phyloP scores from a whole-genome alignment of 495 filamentous ascomycete genomes.

The Aspergillus ellipticus region DNA sequence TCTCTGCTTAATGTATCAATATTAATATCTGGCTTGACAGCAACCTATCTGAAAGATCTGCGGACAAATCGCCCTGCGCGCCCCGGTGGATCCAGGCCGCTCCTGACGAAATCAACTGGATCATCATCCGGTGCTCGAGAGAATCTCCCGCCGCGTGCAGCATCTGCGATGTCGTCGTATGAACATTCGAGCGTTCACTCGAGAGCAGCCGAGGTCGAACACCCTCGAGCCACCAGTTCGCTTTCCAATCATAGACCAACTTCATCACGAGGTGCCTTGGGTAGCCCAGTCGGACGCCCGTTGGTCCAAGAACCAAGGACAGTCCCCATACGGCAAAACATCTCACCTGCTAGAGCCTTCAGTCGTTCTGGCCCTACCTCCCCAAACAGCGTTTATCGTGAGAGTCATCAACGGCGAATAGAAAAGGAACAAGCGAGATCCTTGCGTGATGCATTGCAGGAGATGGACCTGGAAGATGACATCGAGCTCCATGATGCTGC shows the following conservation, averaged over 20 bases:
- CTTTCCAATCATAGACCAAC: conserved; percentile 46
- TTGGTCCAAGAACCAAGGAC: conserved; percentile 42
- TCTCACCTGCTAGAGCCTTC: conserved; percentile 38
- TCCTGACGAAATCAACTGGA: conserved; percentile 44
- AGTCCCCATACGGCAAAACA: conserved; percentile 36
- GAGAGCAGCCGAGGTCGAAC: conserved; percentile 18
- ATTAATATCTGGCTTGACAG: conserved; percentile 31
- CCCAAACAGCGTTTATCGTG: conserved; percentile 65
- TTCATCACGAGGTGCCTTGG: conserved; percentile 31
- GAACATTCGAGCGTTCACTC: conserved; percentile 14
- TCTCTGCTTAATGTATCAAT: background rate
- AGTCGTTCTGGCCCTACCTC: conserved; percentile 27
- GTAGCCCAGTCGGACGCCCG: conserved; percentile 37
- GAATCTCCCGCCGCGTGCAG: conserved; percentile 39
- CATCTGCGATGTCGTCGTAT: conserved; percentile 45
- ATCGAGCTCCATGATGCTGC: conserved; percentile 67
- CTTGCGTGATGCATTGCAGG: conserved; percentile 73
- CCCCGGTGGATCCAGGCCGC: conserved; percentile 76
- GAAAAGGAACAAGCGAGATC: conserved; percentile 81
- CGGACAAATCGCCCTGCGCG: conserved; percentile 73
- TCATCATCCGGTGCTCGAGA: conserved; percentile 37
- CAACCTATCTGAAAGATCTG: conserved; percentile 74
- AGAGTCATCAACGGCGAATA: conserved; percentile 76
- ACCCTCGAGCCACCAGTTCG: conserved; percentile 46
- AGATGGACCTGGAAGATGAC: conserved; percentile 72